Conservation (phyloP, 306 rosid genomes). For the Rosa multiflora region DNA sequence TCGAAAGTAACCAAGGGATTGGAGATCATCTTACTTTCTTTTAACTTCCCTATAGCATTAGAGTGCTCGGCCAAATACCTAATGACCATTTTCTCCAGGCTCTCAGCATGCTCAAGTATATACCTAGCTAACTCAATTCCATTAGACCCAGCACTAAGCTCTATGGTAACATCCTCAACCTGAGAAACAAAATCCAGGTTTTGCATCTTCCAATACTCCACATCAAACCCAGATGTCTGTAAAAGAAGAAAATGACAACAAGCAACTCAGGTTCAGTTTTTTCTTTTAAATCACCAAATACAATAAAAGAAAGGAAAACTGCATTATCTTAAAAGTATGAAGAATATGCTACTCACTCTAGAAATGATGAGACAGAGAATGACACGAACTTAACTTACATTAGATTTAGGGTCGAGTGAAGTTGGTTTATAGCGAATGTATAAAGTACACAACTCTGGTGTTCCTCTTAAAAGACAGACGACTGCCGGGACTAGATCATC, state of each 20-base stretch:
- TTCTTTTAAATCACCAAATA: background rate
- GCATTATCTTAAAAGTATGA: background rate
- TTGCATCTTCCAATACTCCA: background rate
- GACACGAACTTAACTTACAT: background rate
- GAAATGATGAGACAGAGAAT: background rate
- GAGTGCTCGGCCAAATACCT: background rate
- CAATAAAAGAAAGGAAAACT: background rate
- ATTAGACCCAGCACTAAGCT: background rate
- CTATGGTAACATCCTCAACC: background rate
- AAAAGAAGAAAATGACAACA: background rate
- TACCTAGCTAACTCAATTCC: slow-evolving; percentile 5
- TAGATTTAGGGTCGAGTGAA: background rate
- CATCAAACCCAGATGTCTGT: background rate
- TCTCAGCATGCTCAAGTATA: background rate
- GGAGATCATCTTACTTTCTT: background rate
- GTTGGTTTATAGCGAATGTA: background rate
- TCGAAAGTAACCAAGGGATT: background rate
- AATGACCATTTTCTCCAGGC: background rate
- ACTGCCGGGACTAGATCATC: background rate
- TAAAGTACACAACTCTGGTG: background rate
- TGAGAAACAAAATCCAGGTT: slow-evolving; percentile 2
- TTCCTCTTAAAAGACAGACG: slow-evolving; percentile 3
- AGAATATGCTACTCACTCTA: background rate
- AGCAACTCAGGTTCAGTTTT: background rate
- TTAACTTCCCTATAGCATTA: background rate